Evolutionary conservation across 148 eudicot genomes (phyloP), one percentile per base, ranked within the genome.

Genomic region (Heliamphora exappendiculata): DNA sequence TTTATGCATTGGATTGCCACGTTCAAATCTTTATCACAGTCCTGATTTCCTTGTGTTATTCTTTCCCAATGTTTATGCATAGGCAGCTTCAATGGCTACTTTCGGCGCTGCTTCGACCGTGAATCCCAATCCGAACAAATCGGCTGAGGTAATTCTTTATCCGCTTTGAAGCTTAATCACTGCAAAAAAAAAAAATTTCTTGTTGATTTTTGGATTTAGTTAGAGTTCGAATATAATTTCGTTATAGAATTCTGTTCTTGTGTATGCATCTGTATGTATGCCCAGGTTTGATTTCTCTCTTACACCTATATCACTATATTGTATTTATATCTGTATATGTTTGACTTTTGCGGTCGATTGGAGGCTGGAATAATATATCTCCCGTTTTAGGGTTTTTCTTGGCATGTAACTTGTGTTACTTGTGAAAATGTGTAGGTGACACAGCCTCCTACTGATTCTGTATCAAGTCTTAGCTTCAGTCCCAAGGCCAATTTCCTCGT

Each of bases 401-500:
- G 13, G 17, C 7, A 34, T 64, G 20, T 34, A 17, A 64, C 68
- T 17, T 34, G 36, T 34, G 41, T 63, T 64, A 16, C 44, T 64
- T 34, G 44, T 7, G 2, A 41, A 65, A 63, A n/a, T 73, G 51
- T 64, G 13, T 80, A 91, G 97, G 88, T 93, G 72, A 65, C 77
- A 26, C 90, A 86, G 69, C 88, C 97, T 64, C 94, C 94, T 0
- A 75, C 71, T 75, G 98, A 93, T 84, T 86, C 94, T 44, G 82
- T 93, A 3, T 91, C 97, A 45, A 93, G 98, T 85, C 86, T 93
- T 51, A 47, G 78, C 66, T 94, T 94, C 75, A 94, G 97, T 82
- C 96, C 98, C 17, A 92, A 92, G 86, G 97, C 97, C n/a, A 92
- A 94, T 84, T 82, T 72, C 45, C 87, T 94, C 51, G 86, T 92